Conservation (phyloP, 305 asterid genomes). For the Solanum hybrid region DNA sequence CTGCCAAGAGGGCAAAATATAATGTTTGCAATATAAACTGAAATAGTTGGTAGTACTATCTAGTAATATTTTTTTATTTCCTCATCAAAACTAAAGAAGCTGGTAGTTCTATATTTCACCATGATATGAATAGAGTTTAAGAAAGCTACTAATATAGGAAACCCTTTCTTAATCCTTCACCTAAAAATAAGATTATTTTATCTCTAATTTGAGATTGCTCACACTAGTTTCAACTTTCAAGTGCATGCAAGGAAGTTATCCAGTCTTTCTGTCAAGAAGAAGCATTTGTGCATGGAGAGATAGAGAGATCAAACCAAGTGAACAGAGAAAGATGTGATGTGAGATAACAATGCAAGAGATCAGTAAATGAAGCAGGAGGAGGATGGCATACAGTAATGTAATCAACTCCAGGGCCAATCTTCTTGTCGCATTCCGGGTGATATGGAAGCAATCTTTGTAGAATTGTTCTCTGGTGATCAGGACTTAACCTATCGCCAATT, state of each 20-base stretch:
- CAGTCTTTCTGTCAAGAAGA: not conserved
- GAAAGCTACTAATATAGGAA: not conserved
- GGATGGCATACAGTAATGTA: slow-evolving; percentile 50
- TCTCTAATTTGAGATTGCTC: not conserved
- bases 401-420: slow-evolving; percentile 81
- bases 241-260: not conserved
- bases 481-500: slow-evolving; percentile 73
- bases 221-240: not conserved
- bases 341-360: not conserved
- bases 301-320: not conserved
- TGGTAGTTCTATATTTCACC: not conserved
- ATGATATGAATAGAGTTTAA: not conserved
- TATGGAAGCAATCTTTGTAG: slow-evolving; percentile 76
- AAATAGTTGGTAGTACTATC: not conserved
- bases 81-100: not conserved
- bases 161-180: not conserved
- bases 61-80: not conserved
- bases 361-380: not conserved
- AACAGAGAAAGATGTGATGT: not conserved
- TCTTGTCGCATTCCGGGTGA: slow-evolving; percentile 74
- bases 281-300: not conserved
- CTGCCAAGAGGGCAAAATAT: not conserved
- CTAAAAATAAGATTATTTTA: not conserved
- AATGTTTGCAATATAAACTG: not conserved
- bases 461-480: slow-evolving; percentile 70